Percentiles rank a stretch among this genome's conserved stretches.
phyloP scores from a whole-genome alignment of 352 stramenopile species.

The Lagenidium giganteum region DNA sequence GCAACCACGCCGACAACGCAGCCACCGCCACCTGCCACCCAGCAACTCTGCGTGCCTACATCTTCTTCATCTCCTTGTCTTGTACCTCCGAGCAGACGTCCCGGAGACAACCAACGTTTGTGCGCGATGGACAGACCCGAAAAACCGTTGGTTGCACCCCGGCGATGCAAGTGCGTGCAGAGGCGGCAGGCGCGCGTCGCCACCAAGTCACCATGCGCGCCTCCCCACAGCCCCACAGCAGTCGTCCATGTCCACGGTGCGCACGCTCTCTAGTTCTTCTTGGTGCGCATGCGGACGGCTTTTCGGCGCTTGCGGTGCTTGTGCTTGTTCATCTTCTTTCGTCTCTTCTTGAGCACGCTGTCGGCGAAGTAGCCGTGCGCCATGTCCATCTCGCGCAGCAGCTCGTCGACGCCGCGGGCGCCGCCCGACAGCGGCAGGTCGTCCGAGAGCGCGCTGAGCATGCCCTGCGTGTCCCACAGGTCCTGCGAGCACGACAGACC shows the following conservation, averaged over 20 bases:
- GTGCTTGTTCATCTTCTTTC: constrained; percentile 90
- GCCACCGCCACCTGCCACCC: too few relatives aligned
- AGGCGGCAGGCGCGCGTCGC: too few relatives aligned
- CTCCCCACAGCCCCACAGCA: too few relatives aligned
- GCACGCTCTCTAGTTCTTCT: constrained; percentile 74
- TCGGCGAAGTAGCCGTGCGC: constrained; percentile 50
- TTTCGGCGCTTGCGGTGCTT: constrained; percentile 84
- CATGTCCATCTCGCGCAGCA: constrained; percentile 47
- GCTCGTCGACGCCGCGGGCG: constrained; percentile 29
- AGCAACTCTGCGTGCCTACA: too few relatives aligned
- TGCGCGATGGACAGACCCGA: too few relatives aligned
- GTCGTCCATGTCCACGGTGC: background rate
- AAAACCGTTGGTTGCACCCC: too few relatives aligned
- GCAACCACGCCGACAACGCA: too few relatives aligned
- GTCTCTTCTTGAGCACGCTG: constrained; percentile 76
- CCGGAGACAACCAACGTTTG: too few relatives aligned
- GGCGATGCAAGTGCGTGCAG: too few relatives aligned
- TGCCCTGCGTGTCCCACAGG: constrained; percentile 59
- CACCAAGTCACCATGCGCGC: background rate
- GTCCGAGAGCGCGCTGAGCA: constrained; percentile 57
- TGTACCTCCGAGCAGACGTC: constrained; percentile 2
- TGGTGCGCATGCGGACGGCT: constrained; percentile 73
- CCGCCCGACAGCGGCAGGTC: constrained; percentile 33
- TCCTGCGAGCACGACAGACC: too few relatives aligned
- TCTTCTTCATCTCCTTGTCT: too few relatives aligned